A percentile compares a stretch with the other conserved stretches of the same genome.
Conservation (phyloP, 2,329 filamentous ascomycete species). For the Monilinia fructigena region DNA sequence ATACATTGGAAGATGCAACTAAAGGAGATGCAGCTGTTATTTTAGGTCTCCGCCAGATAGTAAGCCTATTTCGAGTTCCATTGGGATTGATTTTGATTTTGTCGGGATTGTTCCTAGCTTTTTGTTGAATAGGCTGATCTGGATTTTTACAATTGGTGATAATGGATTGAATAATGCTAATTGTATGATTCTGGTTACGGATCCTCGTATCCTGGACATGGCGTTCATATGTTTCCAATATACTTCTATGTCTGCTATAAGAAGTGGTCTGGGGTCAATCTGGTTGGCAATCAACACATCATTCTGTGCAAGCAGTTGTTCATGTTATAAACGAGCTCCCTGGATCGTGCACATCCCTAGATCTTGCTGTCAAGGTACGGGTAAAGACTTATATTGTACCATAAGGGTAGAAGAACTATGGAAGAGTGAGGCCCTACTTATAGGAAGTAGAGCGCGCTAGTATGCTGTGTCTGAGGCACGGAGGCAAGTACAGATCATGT, state of each 20-base stretch:
- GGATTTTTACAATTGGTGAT: not conserved
- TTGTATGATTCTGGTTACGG: not conserved
- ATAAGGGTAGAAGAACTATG: too few relatives aligned
- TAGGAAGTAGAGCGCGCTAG: too few relatives aligned
- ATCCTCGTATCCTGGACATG: not conserved
- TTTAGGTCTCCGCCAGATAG: not conserved
- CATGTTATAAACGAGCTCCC: too few relatives aligned
- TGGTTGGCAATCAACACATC: too few relatives aligned
- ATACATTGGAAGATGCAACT: not conserved
- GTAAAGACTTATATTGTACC: too few relatives aligned
- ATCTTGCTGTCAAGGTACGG: too few relatives aligned
- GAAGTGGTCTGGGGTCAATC: too few relatives aligned
- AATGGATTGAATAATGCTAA: not conserved
- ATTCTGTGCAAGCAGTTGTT: too few relatives aligned
- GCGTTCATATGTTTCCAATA: not conserved
- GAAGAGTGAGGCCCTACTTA: too few relatives aligned
- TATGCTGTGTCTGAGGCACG: too few relatives aligned
- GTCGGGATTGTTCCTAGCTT: not conserved
- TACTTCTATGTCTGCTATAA: not conserved
- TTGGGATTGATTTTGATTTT: not conserved
- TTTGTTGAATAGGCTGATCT: not conserved
- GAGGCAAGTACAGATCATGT: too few relatives aligned
- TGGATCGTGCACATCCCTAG: too few relatives aligned
- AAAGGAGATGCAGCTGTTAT: not conserved
- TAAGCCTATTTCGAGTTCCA: not conserved